A percentile compares a stretch with the other conserved stretches of the same genome.
phyloP scores from a whole-genome alignment of 495 filamentous ascomycete species.

The Penicillium parvum region DNA sequence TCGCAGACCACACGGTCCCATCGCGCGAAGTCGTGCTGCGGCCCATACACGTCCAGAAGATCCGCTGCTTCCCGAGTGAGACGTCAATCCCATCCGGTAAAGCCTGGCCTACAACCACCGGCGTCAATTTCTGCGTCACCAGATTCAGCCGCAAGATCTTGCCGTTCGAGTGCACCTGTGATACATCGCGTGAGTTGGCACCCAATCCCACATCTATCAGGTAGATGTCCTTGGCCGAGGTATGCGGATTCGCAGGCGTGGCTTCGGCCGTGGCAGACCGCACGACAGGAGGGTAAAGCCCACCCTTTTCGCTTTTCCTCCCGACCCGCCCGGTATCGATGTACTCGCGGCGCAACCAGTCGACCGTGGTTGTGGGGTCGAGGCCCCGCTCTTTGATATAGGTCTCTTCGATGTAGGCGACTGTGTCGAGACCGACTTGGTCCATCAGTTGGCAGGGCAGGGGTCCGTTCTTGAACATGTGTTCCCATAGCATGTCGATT shows the following conservation, averaged over 20 bases:
- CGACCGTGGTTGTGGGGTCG: constrained; percentile 19
- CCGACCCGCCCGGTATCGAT: constrained; percentile 30
- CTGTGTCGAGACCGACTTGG: constrained; percentile 28
- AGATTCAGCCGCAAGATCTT: constrained; percentile 20
- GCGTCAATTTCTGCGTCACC: constrained; percentile 15
- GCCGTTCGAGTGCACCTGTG: constrained; percentile 17
- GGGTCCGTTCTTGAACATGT: constrained; percentile 27
- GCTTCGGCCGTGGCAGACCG: constrained; percentile 4
- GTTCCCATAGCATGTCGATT: constrained; percentile 40
- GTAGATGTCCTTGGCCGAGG: constrained; percentile 19
- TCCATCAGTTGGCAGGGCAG: constrained; percentile 32
- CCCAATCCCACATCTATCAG: constrained; percentile 30
- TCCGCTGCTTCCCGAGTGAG: constrained; percentile 21
- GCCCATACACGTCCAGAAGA: constrained; percentile 58
- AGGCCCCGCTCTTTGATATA: constrained; percentile 34
- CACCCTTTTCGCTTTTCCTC: constrained; percentile 29
- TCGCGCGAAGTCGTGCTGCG: constrained; percentile 27
- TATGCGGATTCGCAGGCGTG: constrained; percentile 6
- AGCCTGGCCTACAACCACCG: constrained; percentile 27
- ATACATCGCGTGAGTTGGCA: constrained; percentile 17
- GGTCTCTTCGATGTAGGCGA: constrained; percentile 40
- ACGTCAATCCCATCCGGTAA: constrained; percentile 49
- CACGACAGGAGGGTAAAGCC: constrained; percentile 25
- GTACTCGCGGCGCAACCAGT: constrained; percentile 33
- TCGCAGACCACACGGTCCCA: constrained; percentile 41